Evolutionary conservation across 2,329 filamentous ascomycete genomes (phyloP), one percentile per base, ranked within the genome.

Genomic region (Alternaria gansuensis): DNA sequence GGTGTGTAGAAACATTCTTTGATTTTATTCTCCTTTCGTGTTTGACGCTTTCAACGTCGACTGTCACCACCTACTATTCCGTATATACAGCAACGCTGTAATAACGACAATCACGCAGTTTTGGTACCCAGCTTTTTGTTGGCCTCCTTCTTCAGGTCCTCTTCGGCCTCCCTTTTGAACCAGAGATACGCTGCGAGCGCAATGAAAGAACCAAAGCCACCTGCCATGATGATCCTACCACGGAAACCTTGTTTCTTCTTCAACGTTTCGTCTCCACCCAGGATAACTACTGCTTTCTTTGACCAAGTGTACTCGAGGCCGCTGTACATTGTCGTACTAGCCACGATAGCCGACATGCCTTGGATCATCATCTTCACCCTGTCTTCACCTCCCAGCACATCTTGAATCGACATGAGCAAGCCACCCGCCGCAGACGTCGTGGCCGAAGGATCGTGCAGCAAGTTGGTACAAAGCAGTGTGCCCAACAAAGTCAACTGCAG

Each of bases 261-360:
- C 56, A 83, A 65, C 59, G 63, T 74, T 63, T 82, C 81, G 57
- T 83, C 75, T 17, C 76, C 71, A 0, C 82, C 82, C 40, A 98
- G 76, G 55, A 98, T 97, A 77, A 90, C 96, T 31, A 98, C 93
- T 0, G 93, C 94, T 69, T 96, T 90, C 76, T 95, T 97, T 66
- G 88, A 91, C 75, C 90, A 96, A 6, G 96, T 84, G 75, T 99
- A 99, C 77, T 93, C 97, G 13, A 93, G 83, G 7, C 95, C 95
- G 63, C 93, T 97, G 91, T 93, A 98, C 5, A 96, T 79, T 0
- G 95, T 99, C 4, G 95, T 99, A 0, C 84, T 86, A 0, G 93
- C 93, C 3, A 99, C 94, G 13, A 96, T 78, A 68, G 91, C 94
- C 73, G 91, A 94, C 66, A 80, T 75, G 13, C 71, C 67, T 24